Percentiles rank a stretch among this genome's conserved stretches.
Evolutionary conservation across 2,329 filamentous ascomycete species (phyloP).

Genomic region (Leptographium flavum): DNA sequence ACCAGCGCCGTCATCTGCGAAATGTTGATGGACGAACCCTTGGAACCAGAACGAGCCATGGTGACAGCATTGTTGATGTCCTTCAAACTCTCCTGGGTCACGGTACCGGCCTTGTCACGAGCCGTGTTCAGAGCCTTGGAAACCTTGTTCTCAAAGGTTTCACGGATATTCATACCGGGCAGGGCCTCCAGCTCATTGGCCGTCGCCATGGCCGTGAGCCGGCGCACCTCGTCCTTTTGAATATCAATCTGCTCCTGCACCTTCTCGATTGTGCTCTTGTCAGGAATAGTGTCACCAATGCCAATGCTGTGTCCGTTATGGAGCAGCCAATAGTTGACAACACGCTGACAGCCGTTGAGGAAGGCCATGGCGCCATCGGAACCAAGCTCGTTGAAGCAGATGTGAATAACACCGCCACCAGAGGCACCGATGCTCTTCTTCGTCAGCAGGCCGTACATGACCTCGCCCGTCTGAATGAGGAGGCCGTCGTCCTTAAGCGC

Average conservation of each 20-base stretch:
- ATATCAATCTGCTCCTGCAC: slow-evolving; percentile 70
- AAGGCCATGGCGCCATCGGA: slow-evolving; percentile 78
- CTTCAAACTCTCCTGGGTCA: slow-evolving; percentile 82
- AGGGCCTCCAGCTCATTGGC: slow-evolving; percentile 80
- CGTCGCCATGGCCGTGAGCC: slow-evolving; percentile 64
- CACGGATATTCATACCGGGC: slow-evolving; percentile 96
- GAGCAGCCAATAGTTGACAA: slow-evolving; percentile 93
- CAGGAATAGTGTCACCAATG: slow-evolving; percentile 95
- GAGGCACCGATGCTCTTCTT: slow-evolving; percentile 93
- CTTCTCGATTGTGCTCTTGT: slow-evolving; percentile 67
- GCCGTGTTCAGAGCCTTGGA: slow-evolving; percentile 88
- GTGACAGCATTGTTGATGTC: slow-evolving; percentile 92
- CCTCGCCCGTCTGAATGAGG: slow-evolving; percentile 71
- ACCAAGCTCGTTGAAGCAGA: slow-evolving; percentile 91
- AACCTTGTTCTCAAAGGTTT: slow-evolving; percentile 95
- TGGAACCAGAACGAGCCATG: slow-evolving; percentile 93
- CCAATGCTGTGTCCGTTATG: slow-evolving; percentile 96
- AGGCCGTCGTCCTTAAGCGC: slow-evolving; percentile 65
- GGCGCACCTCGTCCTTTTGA: slow-evolving; percentile 68
- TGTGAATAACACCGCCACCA: slow-evolving; percentile 82
- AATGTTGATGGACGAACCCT: slow-evolving; percentile 98
- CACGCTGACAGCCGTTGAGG: slow-evolving; percentile 87
- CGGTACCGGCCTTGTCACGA: slow-evolving; percentile 90
- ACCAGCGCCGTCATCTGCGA: slow-evolving; percentile 98
- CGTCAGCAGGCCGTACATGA: slow-evolving; percentile 79